phyloP scores from a whole-genome alignment of 2,329 filamentous ascomycete species.

The Ophiostoma tasmaniense region DNA sequence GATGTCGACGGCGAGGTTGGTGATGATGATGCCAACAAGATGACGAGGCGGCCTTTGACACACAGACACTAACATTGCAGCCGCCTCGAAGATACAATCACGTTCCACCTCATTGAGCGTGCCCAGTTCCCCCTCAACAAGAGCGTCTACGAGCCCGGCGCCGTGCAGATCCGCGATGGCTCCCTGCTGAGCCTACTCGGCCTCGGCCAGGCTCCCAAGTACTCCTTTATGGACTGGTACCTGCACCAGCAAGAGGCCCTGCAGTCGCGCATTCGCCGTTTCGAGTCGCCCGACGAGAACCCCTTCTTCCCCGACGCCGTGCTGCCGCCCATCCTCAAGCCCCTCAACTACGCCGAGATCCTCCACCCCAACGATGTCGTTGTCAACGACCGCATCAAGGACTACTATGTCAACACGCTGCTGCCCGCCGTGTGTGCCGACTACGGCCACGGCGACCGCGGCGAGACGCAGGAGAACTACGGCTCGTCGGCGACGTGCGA shows the following conservation, averaged over 20 bases:
- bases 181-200: slow-evolving; percentile 3
- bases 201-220: slow-evolving; percentile 27
- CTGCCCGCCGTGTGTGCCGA: slow-evolving; percentile 76
- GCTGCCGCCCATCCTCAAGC: slow-evolving; percentile 73
- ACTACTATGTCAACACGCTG: slow-evolving; percentile 73
- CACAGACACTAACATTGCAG: slow-evolving; percentile 38
- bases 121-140: slow-evolving; percentile 93
- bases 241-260: slow-evolving; percentile 81
- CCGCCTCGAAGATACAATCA: slow-evolving; percentile 94
- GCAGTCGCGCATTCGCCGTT: slow-evolving; percentile 88
- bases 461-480: slow-evolving; percentile 88
- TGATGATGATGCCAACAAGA: too few relatives aligned
- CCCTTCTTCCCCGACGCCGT: slow-evolving; percentile 86
- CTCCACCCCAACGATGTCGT: slow-evolving; percentile 84
- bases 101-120: slow-evolving; percentile 91
- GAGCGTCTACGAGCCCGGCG: slow-evolving; percentile 75
- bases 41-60: too few relatives aligned
- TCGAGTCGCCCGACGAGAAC: slow-evolving; percentile 93
- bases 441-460: slow-evolving; percentile 68
- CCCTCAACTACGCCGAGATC: slow-evolving; percentile 79
- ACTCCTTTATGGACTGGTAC: slow-evolving; percentile 92
- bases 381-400: slow-evolving; percentile 79
- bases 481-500: slow-evolving; percentile 87
- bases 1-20: not conserved
- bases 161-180: slow-evolving; percentile 63